Evolutionary conservation across 1,139 yeast species (phyloP), one percentile per base, ranked within the genome.

Genomic region (Williopsis jadinii): DNA sequence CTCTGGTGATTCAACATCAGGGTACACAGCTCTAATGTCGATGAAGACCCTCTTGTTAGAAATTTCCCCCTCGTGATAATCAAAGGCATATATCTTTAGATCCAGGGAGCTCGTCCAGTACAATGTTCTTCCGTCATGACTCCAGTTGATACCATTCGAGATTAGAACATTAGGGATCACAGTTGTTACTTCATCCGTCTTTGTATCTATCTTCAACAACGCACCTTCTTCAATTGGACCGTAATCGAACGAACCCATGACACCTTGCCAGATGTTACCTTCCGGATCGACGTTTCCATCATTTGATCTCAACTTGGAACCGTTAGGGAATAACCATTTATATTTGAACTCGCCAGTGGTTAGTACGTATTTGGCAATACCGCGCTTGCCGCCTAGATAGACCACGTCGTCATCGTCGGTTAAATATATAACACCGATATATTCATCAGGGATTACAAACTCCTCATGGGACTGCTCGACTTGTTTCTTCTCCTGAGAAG

Each of bases 101-200:
- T 75, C 73, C 36, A 73, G 61, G 2, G 94, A 80, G 53, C 86
- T 95, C 3, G 92, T 84, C 74, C 87, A 80, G 55, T 71, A 83
- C 55, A 85, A 67, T 37, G 63, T 62, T 33, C 66, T 70, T 10
- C 70, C 68, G 41, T 71, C 75, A 35, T 62, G 60, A 34, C 70
- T 66, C 73, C 87, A 90, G 29, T 83, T 84, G 51, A 88, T 69
- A n/a, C 96, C 95, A 56, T 88, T 88, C 15, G 92, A 74, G 44
- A 84, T 81, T 32, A 60, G 59, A 32, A 72, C 62, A 26, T 65
- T 57, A 30, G 64, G 62, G 46, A 67, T 56, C 6, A 68, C 54
- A 30, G 52, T 48, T 10, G 54, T 48, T 14, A 59, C 49, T 8
- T 52, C 47, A n/a, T 54, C 59, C 2, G 50, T 52, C 6, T 53